These are phyloP conservation scores for Quillaja saponaria DNA, from an alignment of 306 rosid species.

Conservation along the genomic window DNA sequence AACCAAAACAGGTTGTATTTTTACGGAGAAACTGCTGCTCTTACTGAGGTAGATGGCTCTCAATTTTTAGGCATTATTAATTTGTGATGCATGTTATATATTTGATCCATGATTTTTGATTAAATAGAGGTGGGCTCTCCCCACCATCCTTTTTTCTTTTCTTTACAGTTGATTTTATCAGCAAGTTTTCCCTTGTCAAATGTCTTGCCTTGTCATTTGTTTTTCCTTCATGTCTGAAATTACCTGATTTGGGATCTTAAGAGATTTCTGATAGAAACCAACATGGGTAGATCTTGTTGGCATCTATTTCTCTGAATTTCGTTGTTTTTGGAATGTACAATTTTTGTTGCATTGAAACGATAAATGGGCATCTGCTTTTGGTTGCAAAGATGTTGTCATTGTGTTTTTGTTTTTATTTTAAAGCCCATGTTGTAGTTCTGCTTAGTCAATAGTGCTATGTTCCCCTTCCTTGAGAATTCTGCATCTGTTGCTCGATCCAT, in stretches of 20 bases:
- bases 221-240: background rate
- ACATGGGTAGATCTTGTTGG: slow-evolving; percentile 15
- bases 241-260: slow-evolving; percentile 3
- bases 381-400: slow-evolving; percentile 29
- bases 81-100: slow-evolving; percentile 31
- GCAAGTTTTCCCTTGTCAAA: slow-evolving; percentile 1
- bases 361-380: slow-evolving; percentile 33
- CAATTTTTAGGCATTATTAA: slow-evolving; percentile 23
- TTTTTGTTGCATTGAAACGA: slow-evolving; percentile 4
- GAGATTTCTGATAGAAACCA: slow-evolving; percentile 12
- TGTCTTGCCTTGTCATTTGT: background rate
- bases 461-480: slow-evolving; percentile 6
- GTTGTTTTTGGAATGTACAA: slow-evolving; percentile 1
- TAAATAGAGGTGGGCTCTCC: slow-evolving; percentile 23
- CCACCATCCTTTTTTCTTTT: background rate
- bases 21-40: background rate
- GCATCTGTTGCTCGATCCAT: slow-evolving; percentile 45
- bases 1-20: background rate
- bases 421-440: slow-evolving; percentile 20
- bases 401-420: slow-evolving; percentile 14
- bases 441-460: background rate
- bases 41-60: slow-evolving; percentile 40
- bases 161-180: background rate
- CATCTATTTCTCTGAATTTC: slow-evolving; percentile 10
- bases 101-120: slow-evolving; percentile 44